Base-by-base conservation (phyloP, 2,329 filamentous ascomycete genomes). In the Penicillium oxalicum region DNA sequence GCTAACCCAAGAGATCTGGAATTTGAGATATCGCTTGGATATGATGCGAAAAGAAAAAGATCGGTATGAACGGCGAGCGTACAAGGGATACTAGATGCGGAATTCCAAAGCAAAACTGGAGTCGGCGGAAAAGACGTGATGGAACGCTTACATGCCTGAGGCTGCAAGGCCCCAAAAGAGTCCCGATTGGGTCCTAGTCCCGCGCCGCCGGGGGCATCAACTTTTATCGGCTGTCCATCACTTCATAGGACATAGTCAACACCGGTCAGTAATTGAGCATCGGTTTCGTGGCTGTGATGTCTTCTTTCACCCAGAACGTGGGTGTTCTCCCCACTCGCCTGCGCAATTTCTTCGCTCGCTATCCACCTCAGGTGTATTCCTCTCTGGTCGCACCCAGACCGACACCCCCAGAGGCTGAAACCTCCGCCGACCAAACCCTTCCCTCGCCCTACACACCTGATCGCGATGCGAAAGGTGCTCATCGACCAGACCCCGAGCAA, bases 301-400 rank as follows among this genome's bases (percentile, higher is more conserved):
- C 55, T 27, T 52, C 45, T 40, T 45, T 48, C 40, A 48, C 53
- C n/a, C 34, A 40, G 27, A 48, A 57, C 44, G 55, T 62, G 40
- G 56, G 46, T 51, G 47, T 57, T 25, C 82, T 97, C 36, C 93
- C 90, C 7, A 76, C 81, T 46, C 85, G 85, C 36, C 81, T 98
- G 40, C 81, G 86, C 65, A 83, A 83, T 62, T 96, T 98, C 79
- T 87, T 98, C 71, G 86, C 86, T 49, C 86, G 87, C 57, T 96
- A 91, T 70, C 93, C 93, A 37, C 90, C 91, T 41, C 79, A 63
- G 65, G 66, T 60, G 60, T 80, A 68, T 61, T 75, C 67, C 44
- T 64, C 68, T 26, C 56, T 67, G 57, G 64, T 66, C 25, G 57
- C 56, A 40, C 62, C 62, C 40, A 59, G 53, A 35, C 55, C 61